Conservation (phyloP, 495 filamentous ascomycete genomes). For the Xylaria venustula region DNA sequence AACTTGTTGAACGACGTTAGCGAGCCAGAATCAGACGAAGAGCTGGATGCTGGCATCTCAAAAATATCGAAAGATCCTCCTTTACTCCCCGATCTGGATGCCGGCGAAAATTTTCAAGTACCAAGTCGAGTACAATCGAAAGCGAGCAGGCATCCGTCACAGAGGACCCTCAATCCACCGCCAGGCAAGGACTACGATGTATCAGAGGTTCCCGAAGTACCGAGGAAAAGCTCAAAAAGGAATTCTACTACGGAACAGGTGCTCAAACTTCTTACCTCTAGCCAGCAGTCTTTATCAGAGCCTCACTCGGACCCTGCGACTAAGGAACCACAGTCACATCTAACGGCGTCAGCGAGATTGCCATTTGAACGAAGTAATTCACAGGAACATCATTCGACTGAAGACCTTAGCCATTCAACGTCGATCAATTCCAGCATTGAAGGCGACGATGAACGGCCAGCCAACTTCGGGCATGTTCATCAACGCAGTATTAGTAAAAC, state of each 20-base stretch:
- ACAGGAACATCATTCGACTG: constrained; percentile 49
- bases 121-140: constrained; percentile 64
- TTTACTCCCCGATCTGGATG: constrained; percentile 59
- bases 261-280: constrained; percentile 9
- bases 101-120: constrained; percentile 60
- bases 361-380: constrained; percentile 62
- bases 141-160: constrained; percentile 40
- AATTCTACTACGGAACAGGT: constrained; percentile 33
- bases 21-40: constrained; percentile 36
- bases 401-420: constrained; percentile 38
- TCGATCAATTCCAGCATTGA: constrained; percentile 14
- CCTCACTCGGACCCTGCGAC: constrained; percentile 13
- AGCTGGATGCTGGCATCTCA: constrained; percentile 38
- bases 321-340: constrained; percentile 14
- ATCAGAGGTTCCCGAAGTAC: constrained; percentile 46
- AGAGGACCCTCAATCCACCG: constrained; percentile 23
- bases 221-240: constrained; percentile 63
- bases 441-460: constrained; percentile 53
- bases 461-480: constrained; percentile 71
- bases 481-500: constrained; percentile 62
- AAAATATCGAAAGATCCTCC: constrained; percentile 54
- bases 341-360: constrained; percentile 44
- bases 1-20: constrained; percentile 47
- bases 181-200: constrained; percentile 12
- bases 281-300: constrained; percentile 15